These are phyloP conservation scores for Phialemonium atrogriseum DNA, from an alignment of 2,329 filamentous ascomycete species.

Conservation along the genomic window DNA sequence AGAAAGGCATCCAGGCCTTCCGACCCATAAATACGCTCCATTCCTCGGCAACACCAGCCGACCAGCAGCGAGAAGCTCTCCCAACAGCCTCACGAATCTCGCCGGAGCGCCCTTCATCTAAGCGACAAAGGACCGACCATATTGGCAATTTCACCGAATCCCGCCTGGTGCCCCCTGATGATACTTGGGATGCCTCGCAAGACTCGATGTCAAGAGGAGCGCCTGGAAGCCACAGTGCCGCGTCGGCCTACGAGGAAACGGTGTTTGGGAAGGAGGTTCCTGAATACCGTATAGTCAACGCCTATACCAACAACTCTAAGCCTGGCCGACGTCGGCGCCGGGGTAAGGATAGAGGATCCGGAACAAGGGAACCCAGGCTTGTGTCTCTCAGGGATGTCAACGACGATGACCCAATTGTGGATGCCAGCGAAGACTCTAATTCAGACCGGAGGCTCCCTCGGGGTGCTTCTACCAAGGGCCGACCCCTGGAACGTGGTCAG, in stretches of 20 bases:
- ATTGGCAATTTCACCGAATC: neutral
- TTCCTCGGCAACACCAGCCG: neutral
- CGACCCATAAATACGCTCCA: neutral
- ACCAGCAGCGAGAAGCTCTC: too few species aligned
- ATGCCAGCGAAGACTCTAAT: conserved; percentile 1
- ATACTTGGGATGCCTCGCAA: neutral
- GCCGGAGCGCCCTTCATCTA: neutral
- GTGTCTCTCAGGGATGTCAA: too few species aligned
- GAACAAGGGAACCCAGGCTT: neutral
- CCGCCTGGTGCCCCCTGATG: neutral
- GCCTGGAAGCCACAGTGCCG: neutral
- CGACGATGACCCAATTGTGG: neutral
- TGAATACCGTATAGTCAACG: too few species aligned
- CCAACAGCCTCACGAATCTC: neutral
- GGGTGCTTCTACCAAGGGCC: too few species aligned
- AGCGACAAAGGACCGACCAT: neutral
- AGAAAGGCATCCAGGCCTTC: neutral
- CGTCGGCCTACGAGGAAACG: neutral
- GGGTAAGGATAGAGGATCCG: neutral
- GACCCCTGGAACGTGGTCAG: too few species aligned
- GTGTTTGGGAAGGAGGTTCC: too few species aligned
- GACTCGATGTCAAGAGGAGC: neutral
- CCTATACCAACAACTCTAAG: too few species aligned
- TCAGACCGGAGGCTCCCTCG: too few species aligned
- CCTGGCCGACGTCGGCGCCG: neutral